Conservation (phyloP, 2,329 filamentous ascomycete genomes). For the Trichoderma cornu-damae region DNA sequence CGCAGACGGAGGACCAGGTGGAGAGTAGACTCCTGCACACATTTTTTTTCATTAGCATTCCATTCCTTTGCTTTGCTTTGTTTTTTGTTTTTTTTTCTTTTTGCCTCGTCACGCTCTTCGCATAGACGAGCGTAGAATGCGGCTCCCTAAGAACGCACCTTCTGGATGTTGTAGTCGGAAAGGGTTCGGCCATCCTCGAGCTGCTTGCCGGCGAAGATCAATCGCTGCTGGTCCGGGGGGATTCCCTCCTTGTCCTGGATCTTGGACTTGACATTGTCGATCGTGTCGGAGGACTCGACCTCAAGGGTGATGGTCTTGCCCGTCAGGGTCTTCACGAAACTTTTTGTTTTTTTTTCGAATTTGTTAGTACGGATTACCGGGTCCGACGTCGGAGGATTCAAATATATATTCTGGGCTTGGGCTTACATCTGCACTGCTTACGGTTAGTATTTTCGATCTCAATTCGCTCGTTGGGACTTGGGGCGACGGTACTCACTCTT, state of each 20-base stretch:
- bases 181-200: slow-evolving; percentile 97
- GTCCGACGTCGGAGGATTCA: slow-evolving; percentile 25
- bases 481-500: slow-evolving; percentile 52
- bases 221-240: slow-evolving; percentile 93
- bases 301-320: slow-evolving; percentile 99
- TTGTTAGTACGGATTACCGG: slow-evolving; percentile 29
- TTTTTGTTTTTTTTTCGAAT: no score
- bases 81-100: neutral
- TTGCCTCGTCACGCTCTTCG: neutral
- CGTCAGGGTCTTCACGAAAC: slow-evolving; percentile 99
- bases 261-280: slow-evolving; percentile 99
- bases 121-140: neutral
- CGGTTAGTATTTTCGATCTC: slow-evolving; percentile 43
- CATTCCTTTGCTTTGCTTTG: neutral
- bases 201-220: slow-evolving; percentile 99
- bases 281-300: slow-evolving; percentile 98
- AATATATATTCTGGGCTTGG: slow-evolving; percentile 18
- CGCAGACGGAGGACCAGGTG: slow-evolving; percentile 98
- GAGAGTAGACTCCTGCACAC: slow-evolving; percentile 81
- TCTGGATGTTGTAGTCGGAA: slow-evolving; percentile 99
- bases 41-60: slow-evolving; percentile 33
- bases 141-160: slow-evolving; percentile 54
- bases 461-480: neutral
- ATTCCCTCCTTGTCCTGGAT: slow-evolving; percentile 99
- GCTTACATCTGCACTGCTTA: slow-evolving; percentile 83